Percentiles rank a stretch among this genome's conserved stretches.
These are phyloP conservation scores for Hypoxylon sp. DNA, from an alignment of 2,329 filamentous ascomycete genomes.

Conservation along the genomic window DNA sequence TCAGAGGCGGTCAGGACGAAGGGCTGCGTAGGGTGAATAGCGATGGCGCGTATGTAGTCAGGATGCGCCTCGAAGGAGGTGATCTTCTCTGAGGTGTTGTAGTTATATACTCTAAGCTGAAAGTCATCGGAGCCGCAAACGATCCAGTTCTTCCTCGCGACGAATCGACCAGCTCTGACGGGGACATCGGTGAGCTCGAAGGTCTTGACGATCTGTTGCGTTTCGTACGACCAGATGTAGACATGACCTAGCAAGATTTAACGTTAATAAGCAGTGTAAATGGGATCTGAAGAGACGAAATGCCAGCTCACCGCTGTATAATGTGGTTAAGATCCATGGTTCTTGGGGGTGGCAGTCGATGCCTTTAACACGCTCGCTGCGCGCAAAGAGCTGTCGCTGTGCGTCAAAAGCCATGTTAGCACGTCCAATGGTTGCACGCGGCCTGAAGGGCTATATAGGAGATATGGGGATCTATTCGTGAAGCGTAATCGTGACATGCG, in stretches of 20 bases:
- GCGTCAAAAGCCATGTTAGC: conserved; percentile 55
- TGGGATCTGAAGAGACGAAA: conserved; percentile 1
- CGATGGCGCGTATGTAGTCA: conserved; percentile 97
- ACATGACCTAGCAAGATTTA: conserved; percentile 79
- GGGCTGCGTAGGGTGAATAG: conserved; percentile 93
- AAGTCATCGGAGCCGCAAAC: conserved; percentile 96
- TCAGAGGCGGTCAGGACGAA: conserved; percentile 96
- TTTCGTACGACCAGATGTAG: conserved; percentile 99
- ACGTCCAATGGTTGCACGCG: conserved; percentile 13
- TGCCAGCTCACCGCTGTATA: conserved; percentile 84
- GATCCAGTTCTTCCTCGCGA: conserved; percentile 99
- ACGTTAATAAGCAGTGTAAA: conserved; percentile 31
- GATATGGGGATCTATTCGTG: conserved; percentile 13
- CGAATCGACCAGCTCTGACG: conserved; percentile 94
- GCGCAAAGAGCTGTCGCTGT: conserved; percentile 84
- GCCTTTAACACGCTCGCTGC: conserved; percentile 94
- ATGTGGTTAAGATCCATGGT: conserved; percentile 95
- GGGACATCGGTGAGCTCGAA: conserved; percentile 99
- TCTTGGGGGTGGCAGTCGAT: conserved; percentile 98
- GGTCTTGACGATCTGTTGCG: conserved; percentile 96
- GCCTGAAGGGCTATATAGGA: conserved; percentile 12
- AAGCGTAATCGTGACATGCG: not conserved
- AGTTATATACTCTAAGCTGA: conserved; percentile 91
- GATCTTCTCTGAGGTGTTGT: conserved; percentile 99
- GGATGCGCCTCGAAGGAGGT: conserved; percentile 97